Evolutionary conservation across 2,329 filamentous ascomycete species (phyloP), one percentile per base, ranked within the genome.

Genomic region (Claviceps paspali): DNA sequence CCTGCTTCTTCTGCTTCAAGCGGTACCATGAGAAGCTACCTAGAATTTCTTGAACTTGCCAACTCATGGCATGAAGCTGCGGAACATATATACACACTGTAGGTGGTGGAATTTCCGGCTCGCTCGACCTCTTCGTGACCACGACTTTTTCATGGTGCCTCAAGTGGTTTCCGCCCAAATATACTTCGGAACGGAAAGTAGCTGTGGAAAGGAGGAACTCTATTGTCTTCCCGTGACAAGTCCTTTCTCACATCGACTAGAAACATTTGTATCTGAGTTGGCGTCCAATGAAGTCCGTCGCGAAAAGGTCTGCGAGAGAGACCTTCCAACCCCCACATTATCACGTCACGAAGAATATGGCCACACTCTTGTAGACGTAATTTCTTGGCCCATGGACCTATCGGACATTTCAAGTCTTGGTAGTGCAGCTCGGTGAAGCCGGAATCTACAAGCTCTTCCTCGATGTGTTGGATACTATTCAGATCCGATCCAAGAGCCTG

Each of bases 351-450:
- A 41, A 68, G 46, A 18, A 68, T 56, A 23, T 64, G 52, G 2
- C 67, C 67, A 43, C 62, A 67, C 26, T 63, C 55, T 33, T 61
- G 56, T 15, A 66, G 55, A 3, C 60, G 54, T 19, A 53, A 47
- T 38, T 57, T 56, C 33, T 56, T 55, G 3, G 67, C 58, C 68
- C 68, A 71, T 3, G 59, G 50, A 12, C 68, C 68, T 2, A 69
- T 47, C 4, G 68, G 67, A 6, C 59, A 61, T 46, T 69, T 68
- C 18, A 65, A 58, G 17, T 53, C 54, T 41, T 62, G 59, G 45
- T 60, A 56, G 4, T 45, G 45, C 21, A 69, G 45, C 15, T 53
- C 48, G 26, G 52, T 47, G 48, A 69, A 70, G 5, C 67, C 67
- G 6, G 60, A 56, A 2, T 46, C 49, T 2, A 40, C 29, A 22